Percentiles rank a stretch among this genome's conserved stretches.
Evolutionary conservation across 1,284 basidiomycete genomes (phyloP).

Genomic region (Vanrija humicola): DNA sequence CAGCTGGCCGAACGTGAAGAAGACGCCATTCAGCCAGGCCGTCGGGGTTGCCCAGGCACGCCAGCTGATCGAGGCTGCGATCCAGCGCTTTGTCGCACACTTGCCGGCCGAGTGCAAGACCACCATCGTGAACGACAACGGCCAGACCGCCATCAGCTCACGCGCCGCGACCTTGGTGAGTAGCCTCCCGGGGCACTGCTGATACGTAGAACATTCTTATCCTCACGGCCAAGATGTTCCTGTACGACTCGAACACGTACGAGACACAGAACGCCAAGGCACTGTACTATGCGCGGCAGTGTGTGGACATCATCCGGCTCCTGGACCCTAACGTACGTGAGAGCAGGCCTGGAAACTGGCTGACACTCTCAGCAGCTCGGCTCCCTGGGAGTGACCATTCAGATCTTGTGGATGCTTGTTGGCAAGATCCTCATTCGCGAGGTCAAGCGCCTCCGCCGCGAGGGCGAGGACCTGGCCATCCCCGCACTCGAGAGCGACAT

Average conservation of each 20-base stretch:
- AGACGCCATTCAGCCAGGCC: too few species aligned
- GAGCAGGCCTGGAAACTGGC: too few species aligned
- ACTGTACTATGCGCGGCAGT: slow-evolving; percentile 10
- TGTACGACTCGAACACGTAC: slow-evolving; percentile 7
- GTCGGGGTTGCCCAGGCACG: too few species aligned
- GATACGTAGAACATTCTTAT: slow-evolving; percentile 9
- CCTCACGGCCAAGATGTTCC: slow-evolving; percentile 5
- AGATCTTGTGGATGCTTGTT: slow-evolving; percentile 1
- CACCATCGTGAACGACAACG: too few species aligned
- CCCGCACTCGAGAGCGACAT: too few species aligned
- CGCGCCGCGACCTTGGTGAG: too few species aligned
- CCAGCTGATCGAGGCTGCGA: too few species aligned
- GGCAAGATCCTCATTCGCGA: slow-evolving; percentile 1
- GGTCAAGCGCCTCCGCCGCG: slow-evolving; percentile 1
- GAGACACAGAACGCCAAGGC: slow-evolving; percentile 11
- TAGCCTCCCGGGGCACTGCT: too few species aligned
- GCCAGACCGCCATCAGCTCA: too few species aligned
- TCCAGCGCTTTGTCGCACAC: too few species aligned
- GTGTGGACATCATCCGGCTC: slow-evolving; percentile 9
- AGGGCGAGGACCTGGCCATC: not conserved
- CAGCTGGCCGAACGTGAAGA: too few species aligned
- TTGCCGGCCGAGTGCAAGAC: too few species aligned
- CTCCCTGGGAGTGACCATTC: not conserved
- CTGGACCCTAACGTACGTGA: not conserved
- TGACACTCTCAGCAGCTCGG: not conserved